Evolutionary conservation across 2,329 filamentous ascomycete species (phyloP).

Genomic region (Fusarium luffae): DNA sequence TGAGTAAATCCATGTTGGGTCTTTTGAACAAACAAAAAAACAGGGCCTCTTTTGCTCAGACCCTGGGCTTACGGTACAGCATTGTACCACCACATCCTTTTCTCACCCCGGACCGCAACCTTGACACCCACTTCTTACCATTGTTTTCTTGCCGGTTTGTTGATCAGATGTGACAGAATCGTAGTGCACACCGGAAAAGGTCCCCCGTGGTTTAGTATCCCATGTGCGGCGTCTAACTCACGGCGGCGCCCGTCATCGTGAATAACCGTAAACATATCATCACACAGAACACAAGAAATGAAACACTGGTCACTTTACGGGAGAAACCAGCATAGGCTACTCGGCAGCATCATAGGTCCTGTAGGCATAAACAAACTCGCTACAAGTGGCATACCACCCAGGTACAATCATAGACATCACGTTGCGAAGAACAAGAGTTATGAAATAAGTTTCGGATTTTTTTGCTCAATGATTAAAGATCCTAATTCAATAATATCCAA

Average conservation of each 20-base stretch:
- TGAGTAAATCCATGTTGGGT: not conserved
- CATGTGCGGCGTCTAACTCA: slow-evolving; percentile 20
- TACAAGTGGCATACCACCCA: not conserved
- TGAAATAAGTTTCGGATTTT: slow-evolving; percentile 38
- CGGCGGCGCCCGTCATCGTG: slow-evolving; percentile 23
- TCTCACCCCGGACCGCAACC: slow-evolving; percentile 8
- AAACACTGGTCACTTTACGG: not conserved
- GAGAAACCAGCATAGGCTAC: not conserved
- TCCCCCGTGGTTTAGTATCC: not conserved
- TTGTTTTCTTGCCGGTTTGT: not conserved
- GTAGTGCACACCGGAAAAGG: slow-evolving; percentile 5
- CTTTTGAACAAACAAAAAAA: not conserved
- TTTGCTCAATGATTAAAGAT: slow-evolving; percentile 37
- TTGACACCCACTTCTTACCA: slow-evolving; percentile 1
- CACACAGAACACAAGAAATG: not conserved
- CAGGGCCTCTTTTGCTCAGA: not conserved
- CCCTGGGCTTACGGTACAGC: not conserved
- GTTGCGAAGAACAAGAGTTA: not conserved
- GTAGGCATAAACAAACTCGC: not conserved
- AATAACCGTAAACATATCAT: not conserved
- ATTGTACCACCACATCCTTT: slow-evolving; percentile 5
- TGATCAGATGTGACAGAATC: slow-evolving; percentile 10
- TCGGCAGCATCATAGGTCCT: not conserved
- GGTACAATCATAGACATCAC: not conserved
- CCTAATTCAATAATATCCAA: slow-evolving; percentile 28